Conservation (phyloP, 1,139 yeast species). For the Scheffersomyces segobiensis region DNA sequence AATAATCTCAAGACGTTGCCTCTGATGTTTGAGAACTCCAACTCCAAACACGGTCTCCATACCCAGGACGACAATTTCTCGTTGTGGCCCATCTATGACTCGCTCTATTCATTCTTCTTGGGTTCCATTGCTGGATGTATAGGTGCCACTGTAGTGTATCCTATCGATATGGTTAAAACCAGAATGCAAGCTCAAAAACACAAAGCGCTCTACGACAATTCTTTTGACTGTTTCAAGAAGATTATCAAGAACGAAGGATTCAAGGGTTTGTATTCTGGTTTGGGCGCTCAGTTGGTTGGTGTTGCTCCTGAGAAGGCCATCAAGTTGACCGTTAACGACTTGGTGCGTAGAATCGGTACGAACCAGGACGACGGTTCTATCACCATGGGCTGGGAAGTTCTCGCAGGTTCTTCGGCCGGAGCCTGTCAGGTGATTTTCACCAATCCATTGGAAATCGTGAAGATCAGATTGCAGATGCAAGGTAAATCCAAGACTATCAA, state of each 20-base stretch:
- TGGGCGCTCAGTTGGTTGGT: slow-evolving; percentile 92
- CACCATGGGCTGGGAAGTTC: slow-evolving; percentile 69
- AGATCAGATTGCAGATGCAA: slow-evolving; percentile 92
- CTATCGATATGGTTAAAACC: slow-evolving; percentile 93
- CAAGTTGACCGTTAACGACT: slow-evolving; percentile 90
- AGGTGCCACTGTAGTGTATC: slow-evolving; percentile 98
- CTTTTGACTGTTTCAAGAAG: slow-evolving; percentile 82
- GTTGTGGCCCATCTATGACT: slow-evolving; percentile 69
- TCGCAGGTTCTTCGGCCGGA: slow-evolving; percentile 94
- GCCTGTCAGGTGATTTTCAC: slow-evolving; percentile 96
- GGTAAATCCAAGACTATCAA: slow-evolving; percentile 59
- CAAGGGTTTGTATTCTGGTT: slow-evolving; percentile 88
- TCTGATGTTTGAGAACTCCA: slow-evolving; percentile 45
- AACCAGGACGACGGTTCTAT: slow-evolving; percentile 58
- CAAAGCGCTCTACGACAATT: slow-evolving; percentile 71
- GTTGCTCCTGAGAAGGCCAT: slow-evolving; percentile 99
- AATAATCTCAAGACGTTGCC: slow-evolving; percentile 36
- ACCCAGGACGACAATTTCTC: slow-evolving; percentile 42
- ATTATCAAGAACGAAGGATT: slow-evolving; percentile 79
- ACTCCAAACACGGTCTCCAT: slow-evolving; percentile 16
- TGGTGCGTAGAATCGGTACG: slow-evolving; percentile 74
- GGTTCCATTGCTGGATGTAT: slow-evolving; percentile 97
- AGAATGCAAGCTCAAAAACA: slow-evolving; percentile 96
- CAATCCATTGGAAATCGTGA: slow-evolving; percentile 93
- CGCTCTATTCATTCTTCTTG: slow-evolving; percentile 81